Evolutionary conservation across 1,284 basidiomycete species (phyloP).

Genomic region (Rhodotorula sp.): DNA sequence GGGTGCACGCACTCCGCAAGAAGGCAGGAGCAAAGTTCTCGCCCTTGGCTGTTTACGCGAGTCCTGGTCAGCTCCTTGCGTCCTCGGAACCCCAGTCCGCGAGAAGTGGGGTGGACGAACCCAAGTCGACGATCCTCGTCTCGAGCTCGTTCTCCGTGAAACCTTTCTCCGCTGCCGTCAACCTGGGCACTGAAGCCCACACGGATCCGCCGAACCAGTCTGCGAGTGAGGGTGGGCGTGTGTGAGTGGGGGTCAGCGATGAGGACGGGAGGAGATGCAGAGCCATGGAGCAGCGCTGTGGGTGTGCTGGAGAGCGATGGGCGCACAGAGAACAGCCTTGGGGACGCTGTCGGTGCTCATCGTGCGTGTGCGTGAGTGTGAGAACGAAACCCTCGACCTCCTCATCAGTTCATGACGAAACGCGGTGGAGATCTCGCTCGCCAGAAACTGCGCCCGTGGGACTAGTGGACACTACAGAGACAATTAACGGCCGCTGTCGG

Average conservation of each 20-base stretch:
- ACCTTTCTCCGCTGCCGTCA: constrained; percentile 52
- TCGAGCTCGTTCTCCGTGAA: constrained; percentile 48
- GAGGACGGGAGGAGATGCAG: not conserved
- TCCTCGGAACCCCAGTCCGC: not conserved
- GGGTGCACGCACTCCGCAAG: constrained; percentile 46
- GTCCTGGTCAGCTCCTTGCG: not conserved
- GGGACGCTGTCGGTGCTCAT: constrained; percentile 9
- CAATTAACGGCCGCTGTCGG: no score
- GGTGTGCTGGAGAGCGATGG: no score
- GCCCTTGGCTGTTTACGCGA: constrained; percentile 47
- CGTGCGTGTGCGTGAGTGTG: not conserved
- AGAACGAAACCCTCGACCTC: no score
- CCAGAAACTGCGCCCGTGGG: no score
- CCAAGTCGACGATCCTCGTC: constrained; percentile 48
- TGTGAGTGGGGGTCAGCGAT: not conserved
- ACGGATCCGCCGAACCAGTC: constrained; percentile 44
- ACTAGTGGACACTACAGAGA: no score
- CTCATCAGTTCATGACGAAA: no score
- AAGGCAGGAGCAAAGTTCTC: constrained; percentile 53
- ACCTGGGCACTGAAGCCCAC: constrained; percentile 49
- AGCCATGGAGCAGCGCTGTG: not conserved
- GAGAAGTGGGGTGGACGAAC: constrained; percentile 43
- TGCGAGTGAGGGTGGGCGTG: not conserved
- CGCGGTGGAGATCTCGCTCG: no score
- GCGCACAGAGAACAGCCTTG: constrained; percentile 20